A percentile compares a stretch with the other conserved stretches of the same genome.
phyloP scores from a whole-genome alignment of 768 basidiomycete species.

The Macrolepiota dolichaula region DNA sequence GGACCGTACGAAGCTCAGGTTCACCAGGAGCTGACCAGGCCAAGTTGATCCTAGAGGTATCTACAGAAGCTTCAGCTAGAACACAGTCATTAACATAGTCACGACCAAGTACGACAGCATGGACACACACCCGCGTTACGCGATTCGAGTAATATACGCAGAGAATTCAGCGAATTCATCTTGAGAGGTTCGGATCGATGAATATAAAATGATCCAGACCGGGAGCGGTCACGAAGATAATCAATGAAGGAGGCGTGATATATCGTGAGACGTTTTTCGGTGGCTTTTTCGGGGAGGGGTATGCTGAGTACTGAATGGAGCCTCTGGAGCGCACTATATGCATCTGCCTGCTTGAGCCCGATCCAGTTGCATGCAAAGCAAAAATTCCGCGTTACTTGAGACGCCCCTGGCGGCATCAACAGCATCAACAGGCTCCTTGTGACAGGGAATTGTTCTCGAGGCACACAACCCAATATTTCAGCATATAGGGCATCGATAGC shows the following conservation, averaged over 20 bases:
- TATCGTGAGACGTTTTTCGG: background rate
- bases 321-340: too few relatives aligned
- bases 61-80: background rate
- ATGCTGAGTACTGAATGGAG: background rate
- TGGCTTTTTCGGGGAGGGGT: background rate
- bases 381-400: too few relatives aligned
- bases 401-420: background rate
- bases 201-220: background rate
- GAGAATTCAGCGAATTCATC: too few relatives aligned
- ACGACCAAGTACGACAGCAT: too few relatives aligned
- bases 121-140: too few relatives aligned
- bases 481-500: constrained; percentile 9
- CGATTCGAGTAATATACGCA: too few relatives aligned
- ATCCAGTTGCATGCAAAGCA: background rate
- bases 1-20: background rate
- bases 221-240: background rate
- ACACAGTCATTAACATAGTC: too few relatives aligned
- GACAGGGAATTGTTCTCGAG: background rate
- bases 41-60: background rate
- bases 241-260: background rate
- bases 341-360: background rate
- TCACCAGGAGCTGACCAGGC: background rate
- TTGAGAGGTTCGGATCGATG: background rate
- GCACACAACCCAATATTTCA: background rate
- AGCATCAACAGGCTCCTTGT: background rate